Percentiles rank a stretch among this genome's conserved stretches.
Evolutionary conservation across 345 rosid genomes (phyloP).

Genomic region (Eucalyptus paniculata): DNA sequence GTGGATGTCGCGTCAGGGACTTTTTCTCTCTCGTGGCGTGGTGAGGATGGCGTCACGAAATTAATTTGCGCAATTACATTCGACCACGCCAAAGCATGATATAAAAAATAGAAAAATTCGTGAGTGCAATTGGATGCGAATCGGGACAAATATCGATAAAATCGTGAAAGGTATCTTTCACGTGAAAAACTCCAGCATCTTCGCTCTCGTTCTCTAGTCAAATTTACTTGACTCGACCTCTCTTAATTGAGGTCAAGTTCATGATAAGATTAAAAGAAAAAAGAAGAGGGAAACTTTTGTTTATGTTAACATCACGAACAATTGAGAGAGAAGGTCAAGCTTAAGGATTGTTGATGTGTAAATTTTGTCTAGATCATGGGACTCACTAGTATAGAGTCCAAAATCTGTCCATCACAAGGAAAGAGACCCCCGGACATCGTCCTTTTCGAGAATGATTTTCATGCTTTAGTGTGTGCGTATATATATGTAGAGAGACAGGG

Average conservation of each 20-base stretch:
- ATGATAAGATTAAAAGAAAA: not conserved
- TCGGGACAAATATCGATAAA: not conserved
- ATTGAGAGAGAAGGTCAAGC: accelerated
- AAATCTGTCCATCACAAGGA: not conserved
- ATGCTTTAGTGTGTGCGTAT: not conserved
- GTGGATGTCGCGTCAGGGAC: not conserved
- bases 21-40: not conserved
- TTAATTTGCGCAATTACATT: not conserved
- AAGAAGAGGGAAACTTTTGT: not conserved
- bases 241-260: not conserved
- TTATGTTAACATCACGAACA: too few species aligned
- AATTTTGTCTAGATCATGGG: not conserved
- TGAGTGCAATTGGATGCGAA: not conserved
- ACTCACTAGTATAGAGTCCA: not conserved
- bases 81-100: not conserved
- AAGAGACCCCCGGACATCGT: too few species aligned
- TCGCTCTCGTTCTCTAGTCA: not conserved
- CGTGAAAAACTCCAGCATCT: not conserved
- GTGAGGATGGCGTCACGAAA: not conserved
- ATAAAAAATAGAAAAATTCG: not conserved
- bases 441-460: not conserved
- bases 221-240: not conserved
- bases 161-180: not conserved
- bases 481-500: not conserved
- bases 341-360: not conserved